Conservation (phyloP, 371 early-diverging fungal species). For the Dichotomocladium elegans region DNA sequence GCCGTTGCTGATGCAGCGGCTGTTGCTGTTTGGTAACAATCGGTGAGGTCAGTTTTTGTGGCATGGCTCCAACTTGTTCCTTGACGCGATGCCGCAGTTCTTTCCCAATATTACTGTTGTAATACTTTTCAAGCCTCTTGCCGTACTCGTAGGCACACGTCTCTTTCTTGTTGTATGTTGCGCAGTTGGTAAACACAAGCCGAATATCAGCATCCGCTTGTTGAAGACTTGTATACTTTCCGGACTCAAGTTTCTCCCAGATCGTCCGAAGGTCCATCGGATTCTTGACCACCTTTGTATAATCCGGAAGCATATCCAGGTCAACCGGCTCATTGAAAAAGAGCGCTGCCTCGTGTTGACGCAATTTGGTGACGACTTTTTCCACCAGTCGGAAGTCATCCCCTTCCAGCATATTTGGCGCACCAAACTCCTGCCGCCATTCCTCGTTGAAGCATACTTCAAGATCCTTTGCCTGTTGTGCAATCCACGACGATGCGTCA, state of each 20-base stretch:
- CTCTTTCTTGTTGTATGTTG: slow-evolving; percentile 80
- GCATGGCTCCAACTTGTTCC: too few species aligned
- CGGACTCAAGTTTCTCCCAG: slow-evolving; percentile 67
- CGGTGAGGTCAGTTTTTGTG: neutral
- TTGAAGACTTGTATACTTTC: slow-evolving; percentile 41
- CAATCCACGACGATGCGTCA: slow-evolving; percentile 55
- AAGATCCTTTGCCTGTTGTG: slow-evolving; percentile 33
- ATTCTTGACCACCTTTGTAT: slow-evolving; percentile 75
- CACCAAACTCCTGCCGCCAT: slow-evolving; percentile 40
- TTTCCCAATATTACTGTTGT: slow-evolving; percentile 49
- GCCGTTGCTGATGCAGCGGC: neutral
- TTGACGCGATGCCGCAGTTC: slow-evolving; percentile 30
- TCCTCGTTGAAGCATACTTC: slow-evolving; percentile 36
- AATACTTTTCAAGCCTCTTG: slow-evolving; percentile 57
- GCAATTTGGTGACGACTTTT: slow-evolving; percentile 35
- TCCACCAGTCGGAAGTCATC: slow-evolving; percentile 33
- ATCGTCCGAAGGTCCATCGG: slow-evolving; percentile 98
- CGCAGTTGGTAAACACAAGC: slow-evolving; percentile 84
- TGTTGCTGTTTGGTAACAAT: neutral
- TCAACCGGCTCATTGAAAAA: slow-evolving; percentile 90
- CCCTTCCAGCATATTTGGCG: slow-evolving; percentile 28
- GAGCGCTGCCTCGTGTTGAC: slow-evolving; percentile 30
- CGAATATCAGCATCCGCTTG: slow-evolving; percentile 58
- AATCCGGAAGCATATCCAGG: slow-evolving; percentile 83
- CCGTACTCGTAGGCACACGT: slow-evolving; percentile 81